Evolutionary conservation across 208 protist genomes (phyloP), one percentile per base, ranked within the genome.

Genomic region (Acanthamoeba lenticulata): DNA sequence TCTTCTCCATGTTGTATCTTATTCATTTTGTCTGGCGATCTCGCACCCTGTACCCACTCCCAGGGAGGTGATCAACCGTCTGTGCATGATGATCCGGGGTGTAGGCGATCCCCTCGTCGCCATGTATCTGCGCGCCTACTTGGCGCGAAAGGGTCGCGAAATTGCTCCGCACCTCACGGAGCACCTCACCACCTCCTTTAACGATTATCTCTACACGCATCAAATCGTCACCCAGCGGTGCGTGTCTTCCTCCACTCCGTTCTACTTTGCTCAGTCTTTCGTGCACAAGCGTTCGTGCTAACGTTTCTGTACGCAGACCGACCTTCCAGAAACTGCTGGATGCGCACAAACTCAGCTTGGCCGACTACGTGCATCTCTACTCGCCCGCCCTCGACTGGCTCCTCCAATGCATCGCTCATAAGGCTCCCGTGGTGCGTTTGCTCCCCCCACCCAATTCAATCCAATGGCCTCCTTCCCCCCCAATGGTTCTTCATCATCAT

Each of bases 31-130:
- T n/a, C n/a, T n/a, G n/a, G n/a, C n/a, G n/a, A n/a, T n/a, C n/a
- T n/a, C n/a, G n/a, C n/a, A n/a, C n/a, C n/a, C n/a, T n/a, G n/a
- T n/a, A n/a, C n/a, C 57, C 9, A 34, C 57, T 32, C 65, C 13
- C 9, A 79, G 69, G 69, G 44, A 65, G 27, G 93, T 97, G 6
- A 92, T 98, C 1, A 55, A 89, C 17, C 94, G 97, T 38, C 83
- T 98, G 13, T 90, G 89, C 29, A 77, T 79, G 60, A 88, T 95
- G 79, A 97, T 98, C 42, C 94, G 98, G 45, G 98, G 98, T 44
- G 96, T 98, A 32, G 98, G 97, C 44, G 97, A 98, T 81, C 97
- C 98, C 21, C 81, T 98, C 21, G 95, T 98, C 34, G 95, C 96
- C 4, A 95, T 81, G 34, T 98, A 98, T 72, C 40, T 95, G 7